These are phyloP conservation scores for Calonectria montana DNA, from an alignment of 2,329 filamentous ascomycete species.

Conservation along the genomic window DNA sequence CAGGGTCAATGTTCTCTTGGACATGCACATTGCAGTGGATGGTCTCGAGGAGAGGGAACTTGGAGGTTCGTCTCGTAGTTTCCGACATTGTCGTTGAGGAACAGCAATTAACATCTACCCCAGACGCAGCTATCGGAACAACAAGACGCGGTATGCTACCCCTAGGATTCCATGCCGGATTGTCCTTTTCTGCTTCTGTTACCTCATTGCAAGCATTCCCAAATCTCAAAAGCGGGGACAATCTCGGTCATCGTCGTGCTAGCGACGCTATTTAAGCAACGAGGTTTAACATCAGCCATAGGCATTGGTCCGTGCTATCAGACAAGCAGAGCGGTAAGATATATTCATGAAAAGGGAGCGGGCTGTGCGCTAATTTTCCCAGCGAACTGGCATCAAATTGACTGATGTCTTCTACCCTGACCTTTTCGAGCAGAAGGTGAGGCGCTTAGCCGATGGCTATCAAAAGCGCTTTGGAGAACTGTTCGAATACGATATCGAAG, in stretches of 20 bases:
- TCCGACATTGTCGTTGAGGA: slow-evolving; percentile 36
- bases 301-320: slow-evolving; percentile 54
- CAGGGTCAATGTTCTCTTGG: slow-evolving; percentile 72
- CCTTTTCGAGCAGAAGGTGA: slow-evolving; percentile 74
- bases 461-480: slow-evolving; percentile 73
- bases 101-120: slow-evolving; percentile 38
- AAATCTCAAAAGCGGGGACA: slow-evolving; percentile 28
- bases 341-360: slow-evolving; percentile 27
- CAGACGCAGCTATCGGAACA: slow-evolving; percentile 48
- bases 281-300: slow-evolving; percentile 39
- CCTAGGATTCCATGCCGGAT: slow-evolving; percentile 28
- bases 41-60: slow-evolving; percentile 72
- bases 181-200: slow-evolving; percentile 23
- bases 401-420: slow-evolving; percentile 75
- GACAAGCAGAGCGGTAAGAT: slow-evolving; percentile 43
- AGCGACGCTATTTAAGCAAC: slow-evolving; percentile 33
- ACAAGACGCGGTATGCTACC: slow-evolving; percentile 49
- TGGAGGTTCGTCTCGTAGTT: slow-evolving; percentile 43
- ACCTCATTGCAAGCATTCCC: slow-evolving; percentile 32
- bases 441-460: slow-evolving; percentile 69
- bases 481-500: slow-evolving; percentile 72
- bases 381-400: slow-evolving; percentile 74
- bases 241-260: slow-evolving; percentile 24
- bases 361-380: slow-evolving; percentile 37
- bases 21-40: slow-evolving; percentile 75